Evolutionary conservation across 2,329 filamentous ascomycete species (phyloP).

Genomic region (Fusarium tricinctum): DNA sequence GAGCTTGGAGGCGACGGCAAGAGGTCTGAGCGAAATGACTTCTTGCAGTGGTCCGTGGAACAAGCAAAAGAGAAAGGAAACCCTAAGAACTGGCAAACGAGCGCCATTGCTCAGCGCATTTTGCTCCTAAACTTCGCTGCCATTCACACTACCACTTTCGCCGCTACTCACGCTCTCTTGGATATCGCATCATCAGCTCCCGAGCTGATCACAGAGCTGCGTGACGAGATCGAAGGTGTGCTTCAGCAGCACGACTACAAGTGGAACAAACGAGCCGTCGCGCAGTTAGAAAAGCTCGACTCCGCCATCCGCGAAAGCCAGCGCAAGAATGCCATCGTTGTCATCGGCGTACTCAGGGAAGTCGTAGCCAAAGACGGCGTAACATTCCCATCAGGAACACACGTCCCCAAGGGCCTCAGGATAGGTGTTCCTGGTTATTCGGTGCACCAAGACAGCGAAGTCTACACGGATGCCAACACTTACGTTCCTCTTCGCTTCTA

Average conservation of each 20-base stretch:
- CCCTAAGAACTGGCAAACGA: constrained; percentile 13
- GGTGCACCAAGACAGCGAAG: constrained; percentile 7
- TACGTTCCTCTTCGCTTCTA: constrained; percentile 16
- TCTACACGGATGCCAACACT: constrained; percentile 5
- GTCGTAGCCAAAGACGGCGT: constrained; percentile 11
- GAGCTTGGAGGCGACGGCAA: neutral
- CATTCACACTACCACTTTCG: constrained; percentile 20
- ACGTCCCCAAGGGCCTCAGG: constrained; percentile 9
- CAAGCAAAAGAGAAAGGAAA: constrained; percentile 17
- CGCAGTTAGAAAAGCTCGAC: constrained; percentile 16
- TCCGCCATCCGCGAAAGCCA: constrained; percentile 27
- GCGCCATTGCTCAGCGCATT: constrained; percentile 8
- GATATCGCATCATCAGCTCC: constrained; percentile 11
- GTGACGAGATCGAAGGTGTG: neutral
- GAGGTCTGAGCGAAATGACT: neutral
- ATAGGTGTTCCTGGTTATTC: constrained; percentile 18
- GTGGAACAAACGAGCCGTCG: constrained; percentile 7
- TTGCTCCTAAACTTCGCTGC: constrained; percentile 17
- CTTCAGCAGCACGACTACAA: neutral
- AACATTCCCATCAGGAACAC: constrained; percentile 7
- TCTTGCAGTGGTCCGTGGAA: constrained; percentile 8
- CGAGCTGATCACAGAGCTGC: constrained; percentile 1
- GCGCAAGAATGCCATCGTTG: constrained; percentile 17
- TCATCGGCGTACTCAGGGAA: neutral
- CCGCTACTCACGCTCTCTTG: constrained; percentile 10